These are phyloP conservation scores for Hippophae gyantsensis DNA, from an alignment of 306 rosid genomes.

Conservation along the genomic window DNA sequence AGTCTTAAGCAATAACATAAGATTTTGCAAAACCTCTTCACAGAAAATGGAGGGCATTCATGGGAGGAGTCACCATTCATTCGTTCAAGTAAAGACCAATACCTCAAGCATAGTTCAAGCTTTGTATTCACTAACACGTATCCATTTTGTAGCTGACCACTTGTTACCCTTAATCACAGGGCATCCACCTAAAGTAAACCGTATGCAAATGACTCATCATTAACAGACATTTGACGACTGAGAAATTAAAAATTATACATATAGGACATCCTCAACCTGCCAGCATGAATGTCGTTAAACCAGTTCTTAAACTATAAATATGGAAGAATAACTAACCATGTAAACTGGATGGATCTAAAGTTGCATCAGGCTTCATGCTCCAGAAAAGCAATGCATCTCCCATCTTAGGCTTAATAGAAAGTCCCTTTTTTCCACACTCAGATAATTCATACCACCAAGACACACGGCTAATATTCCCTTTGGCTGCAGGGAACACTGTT, in stretches of 20 bases:
- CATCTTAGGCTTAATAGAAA: constrained; percentile 85
- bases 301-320: constrained; percentile 1
- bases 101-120: constrained; percentile 47
- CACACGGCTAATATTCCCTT: constrained; percentile 81
- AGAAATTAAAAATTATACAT: too few species aligned
- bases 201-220: constrained; percentile 1
- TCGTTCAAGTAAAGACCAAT: neutral
- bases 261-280: neutral
- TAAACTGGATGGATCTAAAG: constrained; percentile 84
- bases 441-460: constrained; percentile 98
- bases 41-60: too few species aligned
- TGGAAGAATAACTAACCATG: constrained; percentile 52
- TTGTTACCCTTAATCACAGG: constrained; percentile 91
- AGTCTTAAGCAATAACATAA: too few species aligned
- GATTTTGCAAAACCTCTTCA: too few species aligned
- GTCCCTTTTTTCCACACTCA: constrained; percentile 85
- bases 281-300: neutral
- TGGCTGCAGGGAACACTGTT: constrained; percentile 96
- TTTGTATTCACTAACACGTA: constrained; percentile 68
- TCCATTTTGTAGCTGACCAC: constrained; percentile 98
- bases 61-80: too few species aligned
- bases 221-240: neutral
- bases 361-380: constrained; percentile 98
- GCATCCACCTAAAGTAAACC: constrained; percentile 77
- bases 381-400: constrained; percentile 98